Conservation (phyloP, 441 rosid genomes). For the Oxalis stricta region DNA sequence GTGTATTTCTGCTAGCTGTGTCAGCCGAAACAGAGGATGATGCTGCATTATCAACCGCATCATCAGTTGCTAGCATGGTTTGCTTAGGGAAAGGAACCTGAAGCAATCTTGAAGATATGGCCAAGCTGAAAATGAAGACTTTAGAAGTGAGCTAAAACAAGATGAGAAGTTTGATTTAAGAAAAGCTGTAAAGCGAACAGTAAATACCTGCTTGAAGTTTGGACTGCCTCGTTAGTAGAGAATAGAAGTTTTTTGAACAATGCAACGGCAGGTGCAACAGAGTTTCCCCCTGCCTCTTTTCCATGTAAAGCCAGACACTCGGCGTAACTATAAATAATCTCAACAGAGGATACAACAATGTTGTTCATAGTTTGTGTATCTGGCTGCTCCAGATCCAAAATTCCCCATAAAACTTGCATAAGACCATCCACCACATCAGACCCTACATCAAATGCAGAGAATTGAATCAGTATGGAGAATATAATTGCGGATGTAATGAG, state of each 20-base stretch:
- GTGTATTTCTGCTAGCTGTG: constrained; percentile 55
- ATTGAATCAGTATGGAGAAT: background rate
- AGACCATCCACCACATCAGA: constrained; percentile 91
- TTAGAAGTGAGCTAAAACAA: constrained; percentile 12
- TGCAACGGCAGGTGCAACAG: constrained; percentile 92
- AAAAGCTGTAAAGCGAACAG: constrained; percentile 1
- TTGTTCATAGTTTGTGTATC: constrained; percentile 96
- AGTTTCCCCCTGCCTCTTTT: constrained; percentile 40
- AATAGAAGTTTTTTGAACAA: constrained; percentile 81
- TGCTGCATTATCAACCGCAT: constrained; percentile 50
- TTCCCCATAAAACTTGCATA: constrained; percentile 97
- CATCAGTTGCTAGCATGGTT: constrained; percentile 87
- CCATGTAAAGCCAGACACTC: constrained; percentile 92
- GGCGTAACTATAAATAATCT: constrained; percentile 90
- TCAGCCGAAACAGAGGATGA: constrained; percentile 48
- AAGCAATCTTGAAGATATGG: constrained; percentile 96
- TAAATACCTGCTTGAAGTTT: constrained; percentile 93
- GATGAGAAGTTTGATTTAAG: constrained; percentile 6
- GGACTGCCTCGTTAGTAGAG: constrained; percentile 80
- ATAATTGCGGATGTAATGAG: background rate
- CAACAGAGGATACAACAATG: constrained; percentile 88
- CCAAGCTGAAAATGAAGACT: constrained; percentile 55
- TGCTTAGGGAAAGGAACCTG: constrained; percentile 99
- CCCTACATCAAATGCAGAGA: constrained; percentile 35
- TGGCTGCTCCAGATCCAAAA: constrained; percentile 91